Base-by-base conservation (phyloP, 148 eudicot species). In the Simmondsia chinensis region DNA sequence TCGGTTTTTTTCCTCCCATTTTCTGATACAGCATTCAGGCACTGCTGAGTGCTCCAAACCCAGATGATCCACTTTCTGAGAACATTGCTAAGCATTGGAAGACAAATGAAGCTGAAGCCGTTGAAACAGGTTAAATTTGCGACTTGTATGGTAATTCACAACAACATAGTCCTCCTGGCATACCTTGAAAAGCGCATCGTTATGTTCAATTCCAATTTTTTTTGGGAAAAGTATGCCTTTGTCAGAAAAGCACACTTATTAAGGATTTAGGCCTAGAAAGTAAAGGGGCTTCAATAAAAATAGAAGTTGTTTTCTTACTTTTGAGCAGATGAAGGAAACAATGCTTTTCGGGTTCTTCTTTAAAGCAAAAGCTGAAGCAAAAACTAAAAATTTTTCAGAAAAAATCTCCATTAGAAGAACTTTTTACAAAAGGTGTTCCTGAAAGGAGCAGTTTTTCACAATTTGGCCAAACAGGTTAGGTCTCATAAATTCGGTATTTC, bases 21-120 rank as follows among this genome's bases (percentile, higher is more conserved):
- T 31, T 4, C 13, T 3, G 34, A 7, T 57, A 34, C 55, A 93
- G 99, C 68, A 93, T 93, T 52, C 96, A 93, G 75, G 99, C 99
- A 14, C 72, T 93, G 39, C 52, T 93, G 48, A 93, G 99, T 54
- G 99, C 99, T 57, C 99, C 99, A 50, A 93, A 93, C 46, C 99
- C 99, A 4, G 96, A 93, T 39, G 96, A 93, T 49, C 96, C 99
- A 20, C 86, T 93, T 22, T 93, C 99, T 11, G 96, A 93, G 68
- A 93, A 93, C 63, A 77, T 93, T 44, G 99, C 96, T 30, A 93
- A 93, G 66, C 99, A 93, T 50, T 93, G 96, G 99, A 93, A 93
- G 65, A 16, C 84, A 10, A 64, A 86, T 34, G 99, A 93, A 59
- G 72, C 57, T 41, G 96, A 82, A 69, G 99, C 99, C 45, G 94